A percentile compares a stretch with the other conserved stretches of the same genome.
Conservation (phyloP, 305 asterid genomes). For the Coffea humblotiana region DNA sequence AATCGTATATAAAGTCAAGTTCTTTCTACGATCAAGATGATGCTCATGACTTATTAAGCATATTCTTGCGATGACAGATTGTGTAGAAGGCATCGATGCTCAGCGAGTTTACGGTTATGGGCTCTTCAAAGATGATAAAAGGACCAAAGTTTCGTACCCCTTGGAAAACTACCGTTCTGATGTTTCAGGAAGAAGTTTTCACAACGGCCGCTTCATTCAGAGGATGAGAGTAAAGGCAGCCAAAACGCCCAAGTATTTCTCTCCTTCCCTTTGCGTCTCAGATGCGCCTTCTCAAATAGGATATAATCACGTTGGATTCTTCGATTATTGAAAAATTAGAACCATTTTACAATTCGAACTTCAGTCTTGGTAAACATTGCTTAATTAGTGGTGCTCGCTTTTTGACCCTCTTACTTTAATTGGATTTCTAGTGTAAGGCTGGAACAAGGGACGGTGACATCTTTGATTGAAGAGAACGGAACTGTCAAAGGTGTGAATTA, state of each 20-base stretch:
- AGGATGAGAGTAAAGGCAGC: conserved; percentile 41
- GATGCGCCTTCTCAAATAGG: background rate
- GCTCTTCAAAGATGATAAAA: conserved; percentile 39
- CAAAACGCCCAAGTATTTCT: conserved; percentile 30
- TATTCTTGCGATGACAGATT: conserved; percentile 19
- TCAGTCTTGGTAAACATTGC: too few relatives aligned
- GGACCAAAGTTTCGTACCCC: conserved; percentile 31
- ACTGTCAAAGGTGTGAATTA: conserved; percentile 39
- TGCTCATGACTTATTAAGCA: too few relatives aligned
- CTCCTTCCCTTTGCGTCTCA: background rate
- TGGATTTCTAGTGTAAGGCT: conserved; percentile 30
- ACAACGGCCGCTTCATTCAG: conserved; percentile 44
- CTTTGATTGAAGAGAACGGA: conserved; percentile 37
- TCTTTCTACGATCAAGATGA: background rate
- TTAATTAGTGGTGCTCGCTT: background rate
- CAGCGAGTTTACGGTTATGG: conserved; percentile 42
- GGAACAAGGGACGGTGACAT: conserved; percentile 40
- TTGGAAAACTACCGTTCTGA: conserved; percentile 33
- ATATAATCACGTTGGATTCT: background rate
- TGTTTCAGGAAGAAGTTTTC: conserved; percentile 43
- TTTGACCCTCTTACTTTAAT: background rate
- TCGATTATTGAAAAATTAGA: background rate
- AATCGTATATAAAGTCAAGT: background rate
- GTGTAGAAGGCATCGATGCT: conserved; percentile 39
- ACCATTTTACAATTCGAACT: too few relatives aligned